Percentiles rank a stretch among this genome's conserved stretches.
phyloP scores from a whole-genome alignment of 768 basidiomycete species.

The Leccinum subgranulosum region DNA sequence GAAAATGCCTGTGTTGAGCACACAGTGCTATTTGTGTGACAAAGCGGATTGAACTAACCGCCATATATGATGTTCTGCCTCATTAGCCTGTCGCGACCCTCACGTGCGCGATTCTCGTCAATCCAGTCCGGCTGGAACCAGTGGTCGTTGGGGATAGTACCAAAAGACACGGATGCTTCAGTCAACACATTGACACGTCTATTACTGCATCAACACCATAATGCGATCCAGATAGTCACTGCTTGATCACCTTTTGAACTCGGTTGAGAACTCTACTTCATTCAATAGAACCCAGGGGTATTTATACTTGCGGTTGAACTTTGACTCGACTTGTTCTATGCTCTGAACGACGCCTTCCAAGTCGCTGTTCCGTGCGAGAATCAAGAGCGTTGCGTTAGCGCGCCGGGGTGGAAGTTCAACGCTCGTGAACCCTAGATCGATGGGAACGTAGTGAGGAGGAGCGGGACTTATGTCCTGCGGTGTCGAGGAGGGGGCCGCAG shows the following conservation, averaged over 20 bases:
- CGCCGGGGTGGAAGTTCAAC: constrained; percentile 12
- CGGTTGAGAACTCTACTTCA: constrained; percentile 52
- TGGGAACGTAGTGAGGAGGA: constrained; percentile 1
- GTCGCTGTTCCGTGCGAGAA: constrained; percentile 52
- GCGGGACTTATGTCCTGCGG: not conserved
- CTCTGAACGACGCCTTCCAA: constrained; percentile 42
- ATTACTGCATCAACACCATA: constrained; percentile 14
- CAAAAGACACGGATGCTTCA: constrained; percentile 46
- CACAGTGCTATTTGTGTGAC: not conserved
- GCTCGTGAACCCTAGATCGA: not conserved
- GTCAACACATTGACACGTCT: constrained; percentile 38
- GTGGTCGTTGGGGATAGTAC: constrained; percentile 54
- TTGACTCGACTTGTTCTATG: constrained; percentile 53
- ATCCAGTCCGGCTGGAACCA: constrained; percentile 77
- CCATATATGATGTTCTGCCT: constrained; percentile 47
- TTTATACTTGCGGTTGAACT: constrained; percentile 54
- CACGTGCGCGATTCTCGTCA: constrained; percentile 59
- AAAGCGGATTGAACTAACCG: constrained; percentile 31
- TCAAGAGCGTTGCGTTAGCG: constrained; percentile 59
- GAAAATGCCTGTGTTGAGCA: constrained; percentile 7
- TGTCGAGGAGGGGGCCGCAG: not conserved
- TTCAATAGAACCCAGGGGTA: constrained; percentile 69
- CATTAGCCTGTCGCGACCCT: constrained; percentile 51
- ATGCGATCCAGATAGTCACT: not conserved
- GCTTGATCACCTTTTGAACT: constrained; percentile 44